phyloP scores from a whole-genome alignment of 2,329 filamentous ascomycete genomes.

The Apiospora sp. region DNA sequence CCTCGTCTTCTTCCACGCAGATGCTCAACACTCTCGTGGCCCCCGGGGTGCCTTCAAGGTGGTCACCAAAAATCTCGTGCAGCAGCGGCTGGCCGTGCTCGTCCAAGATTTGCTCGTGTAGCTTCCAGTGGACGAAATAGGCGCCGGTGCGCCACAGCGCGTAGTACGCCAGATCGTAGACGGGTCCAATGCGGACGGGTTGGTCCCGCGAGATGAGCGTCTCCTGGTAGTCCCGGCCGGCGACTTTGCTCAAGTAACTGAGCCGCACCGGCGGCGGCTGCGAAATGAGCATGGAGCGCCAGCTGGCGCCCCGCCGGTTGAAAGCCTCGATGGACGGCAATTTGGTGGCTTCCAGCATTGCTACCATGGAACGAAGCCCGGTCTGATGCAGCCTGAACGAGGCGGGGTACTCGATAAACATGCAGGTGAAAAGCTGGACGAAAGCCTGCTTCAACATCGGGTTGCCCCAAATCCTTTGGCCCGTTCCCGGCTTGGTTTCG shows the following conservation, averaged over 20 bases:
- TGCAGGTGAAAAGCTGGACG: neutral
- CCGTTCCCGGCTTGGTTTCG: neutral
- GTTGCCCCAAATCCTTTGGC: neutral
- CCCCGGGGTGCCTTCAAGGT: neutral
- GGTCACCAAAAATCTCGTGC: neutral
- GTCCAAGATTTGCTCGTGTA: conserved; percentile 12
- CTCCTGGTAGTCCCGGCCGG: neutral
- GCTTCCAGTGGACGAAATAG: conserved; percentile 1
- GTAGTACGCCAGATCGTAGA: conserved; percentile 17
- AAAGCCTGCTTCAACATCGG: neutral
- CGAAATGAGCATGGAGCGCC: neutral
- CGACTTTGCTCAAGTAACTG: neutral
- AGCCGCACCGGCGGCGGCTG: neutral
- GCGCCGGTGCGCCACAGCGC: conserved; percentile 8
- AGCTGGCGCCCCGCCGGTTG: neutral
- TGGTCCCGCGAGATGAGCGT: conserved; percentile 10
- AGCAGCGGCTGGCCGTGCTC: conserved; percentile 1
- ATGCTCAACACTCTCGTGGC: neutral
- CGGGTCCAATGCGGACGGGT: conserved; percentile 15
- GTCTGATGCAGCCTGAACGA: neutral
- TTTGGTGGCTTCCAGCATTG: neutral
- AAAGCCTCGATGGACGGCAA: neutral
- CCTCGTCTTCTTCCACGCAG: neutral
- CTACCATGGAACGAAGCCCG: neutral
- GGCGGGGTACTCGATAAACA: too few species aligned